A percentile compares a stretch with the other conserved stretches of the same genome.
Evolutionary conservation across 225 moss, liverwort and hornwort genomes (phyloP).

Genomic region (Physcomitrium patens): DNA sequence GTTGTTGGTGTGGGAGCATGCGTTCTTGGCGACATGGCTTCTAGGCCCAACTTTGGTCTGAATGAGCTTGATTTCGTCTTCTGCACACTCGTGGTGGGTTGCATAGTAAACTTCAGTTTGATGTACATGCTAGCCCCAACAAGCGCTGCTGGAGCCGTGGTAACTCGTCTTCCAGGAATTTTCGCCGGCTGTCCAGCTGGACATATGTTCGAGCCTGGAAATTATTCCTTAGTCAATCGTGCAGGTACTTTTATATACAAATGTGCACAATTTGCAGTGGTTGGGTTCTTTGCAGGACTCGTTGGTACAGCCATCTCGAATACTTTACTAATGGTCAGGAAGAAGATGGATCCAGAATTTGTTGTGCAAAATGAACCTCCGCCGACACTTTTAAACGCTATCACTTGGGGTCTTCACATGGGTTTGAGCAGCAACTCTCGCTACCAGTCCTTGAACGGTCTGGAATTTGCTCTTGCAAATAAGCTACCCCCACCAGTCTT

Average conservation of each 20-base stretch:
- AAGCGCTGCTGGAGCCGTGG: constrained; percentile 58
- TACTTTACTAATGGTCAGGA: constrained; percentile 65
- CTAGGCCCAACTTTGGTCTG: constrained; percentile 80
- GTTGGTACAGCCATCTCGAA: constrained; percentile 79
- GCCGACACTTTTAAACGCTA: constrained; percentile 72
- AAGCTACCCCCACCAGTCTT: constrained; percentile 55
- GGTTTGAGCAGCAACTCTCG: constrained; percentile 88
- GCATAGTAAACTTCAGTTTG: constrained; percentile 80
- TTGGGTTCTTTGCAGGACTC: constrained; percentile 84
- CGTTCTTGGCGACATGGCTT: constrained; percentile 83
- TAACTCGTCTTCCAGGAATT: constrained; percentile 68
- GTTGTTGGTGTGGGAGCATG: constrained; percentile 81
- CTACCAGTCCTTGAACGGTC: constrained; percentile 82
- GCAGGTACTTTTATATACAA: constrained; percentile 84
- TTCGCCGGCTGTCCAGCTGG: constrained; percentile 79
- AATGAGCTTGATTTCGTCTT: constrained; percentile 87
- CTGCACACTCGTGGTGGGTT: constrained; percentile 82
- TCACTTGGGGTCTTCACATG: constrained; percentile 90
- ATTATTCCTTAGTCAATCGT: constrained; percentile 65
- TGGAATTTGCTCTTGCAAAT: constrained; percentile 83
- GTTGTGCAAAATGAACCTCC: constrained; percentile 72
- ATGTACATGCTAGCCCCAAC: constrained; percentile 97
- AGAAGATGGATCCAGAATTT: constrained; percentile 81
- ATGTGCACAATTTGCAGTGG: constrained; percentile 80
- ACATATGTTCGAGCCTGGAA: constrained; percentile 90